These are phyloP conservation scores for Herpetospermum pedunculosum DNA, from an alignment of 306 rosid genomes.

Conservation along the genomic window DNA sequence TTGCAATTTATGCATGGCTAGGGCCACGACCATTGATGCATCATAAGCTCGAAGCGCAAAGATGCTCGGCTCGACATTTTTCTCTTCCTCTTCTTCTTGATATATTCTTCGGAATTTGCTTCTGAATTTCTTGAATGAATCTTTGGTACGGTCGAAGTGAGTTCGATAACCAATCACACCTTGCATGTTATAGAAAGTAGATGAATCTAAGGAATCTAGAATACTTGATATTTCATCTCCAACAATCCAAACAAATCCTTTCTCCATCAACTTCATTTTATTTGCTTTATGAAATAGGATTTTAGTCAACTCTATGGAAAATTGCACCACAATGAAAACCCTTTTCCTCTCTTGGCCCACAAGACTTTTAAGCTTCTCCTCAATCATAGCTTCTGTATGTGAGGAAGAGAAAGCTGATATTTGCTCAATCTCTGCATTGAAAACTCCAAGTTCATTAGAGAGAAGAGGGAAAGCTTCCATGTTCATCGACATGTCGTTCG, in stretches of 20 bases:
- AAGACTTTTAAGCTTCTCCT: constrained; percentile 29
- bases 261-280: constrained; percentile 43
- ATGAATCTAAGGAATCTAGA: constrained; percentile 40
- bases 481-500: constrained; percentile 7
- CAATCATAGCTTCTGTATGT: constrained; percentile 18
- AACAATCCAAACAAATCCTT: constrained; percentile 48
- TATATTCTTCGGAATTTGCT: constrained; percentile 28
- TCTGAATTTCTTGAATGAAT: constrained; percentile 22
- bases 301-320: constrained; percentile 33
- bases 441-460: constrained; percentile 31
- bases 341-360: constrained; percentile 20
- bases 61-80: constrained; percentile 30
- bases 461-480: constrained; percentile 21
- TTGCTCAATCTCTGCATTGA: constrained; percentile 34
- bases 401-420: constrained; percentile 28
- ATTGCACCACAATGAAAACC: constrained; percentile 43
- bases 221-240: constrained; percentile 35
- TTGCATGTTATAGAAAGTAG: constrained; percentile 32
- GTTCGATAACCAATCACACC: constrained; percentile 49
- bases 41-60: constrained; percentile 47
- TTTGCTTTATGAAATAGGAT: constrained; percentile 35
- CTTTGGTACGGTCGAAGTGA: constrained; percentile 13
- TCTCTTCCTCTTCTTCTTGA: constrained; percentile 29
- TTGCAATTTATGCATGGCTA: constrained; percentile 16
- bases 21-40: constrained; percentile 21